These are phyloP conservation scores for Gossypium schwendimanii DNA, from an alignment of 441 rosid genomes.

Conservation along the genomic window DNA sequence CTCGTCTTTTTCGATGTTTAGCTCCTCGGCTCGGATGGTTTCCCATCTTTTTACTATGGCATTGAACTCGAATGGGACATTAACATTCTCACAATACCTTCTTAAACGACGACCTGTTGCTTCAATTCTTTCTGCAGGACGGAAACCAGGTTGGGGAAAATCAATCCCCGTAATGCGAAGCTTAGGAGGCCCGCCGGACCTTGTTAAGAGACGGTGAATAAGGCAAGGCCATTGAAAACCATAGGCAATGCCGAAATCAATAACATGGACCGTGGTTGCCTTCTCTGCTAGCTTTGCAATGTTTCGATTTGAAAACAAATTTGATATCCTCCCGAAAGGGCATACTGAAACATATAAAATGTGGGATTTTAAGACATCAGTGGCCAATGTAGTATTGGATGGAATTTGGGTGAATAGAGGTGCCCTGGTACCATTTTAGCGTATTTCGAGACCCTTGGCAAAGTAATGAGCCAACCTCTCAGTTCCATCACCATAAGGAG, in stretches of 20 bases:
- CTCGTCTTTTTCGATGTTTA: conserved; percentile 48
- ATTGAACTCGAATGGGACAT: conserved; percentile 61
- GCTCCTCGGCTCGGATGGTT: conserved; percentile 58
- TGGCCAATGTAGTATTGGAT: conserved; percentile 28
- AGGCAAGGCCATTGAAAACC: conserved; percentile 97
- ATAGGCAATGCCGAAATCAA: conserved; percentile 79
- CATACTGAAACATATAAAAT: conserved; percentile 42
- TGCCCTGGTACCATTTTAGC: background rate
- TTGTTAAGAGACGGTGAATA: conserved; percentile 51
- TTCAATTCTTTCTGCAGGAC: conserved; percentile 67
- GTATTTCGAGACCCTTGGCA: conserved; percentile 10
- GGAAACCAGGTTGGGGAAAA: conserved; percentile 80
- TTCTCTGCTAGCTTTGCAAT: conserved; percentile 26
- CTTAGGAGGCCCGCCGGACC: conserved; percentile 53
- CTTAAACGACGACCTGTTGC: conserved; percentile 63
- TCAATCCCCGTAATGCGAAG: conserved; percentile 78
- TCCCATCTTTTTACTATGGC: conserved; percentile 80
- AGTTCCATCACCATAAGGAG: conserved; percentile 52
- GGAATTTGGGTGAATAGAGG: background rate
- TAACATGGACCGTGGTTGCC: conserved; percentile 55
- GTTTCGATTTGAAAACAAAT: conserved; percentile 13
- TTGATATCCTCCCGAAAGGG: conserved; percentile 59
- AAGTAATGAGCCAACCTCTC: conserved; percentile 72
- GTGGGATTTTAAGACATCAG: conserved; percentile 54
- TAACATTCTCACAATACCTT: conserved; percentile 61